Conservation (phyloP, 495 filamentous ascomycete species). For the Trichoderma asperelloides region DNA sequence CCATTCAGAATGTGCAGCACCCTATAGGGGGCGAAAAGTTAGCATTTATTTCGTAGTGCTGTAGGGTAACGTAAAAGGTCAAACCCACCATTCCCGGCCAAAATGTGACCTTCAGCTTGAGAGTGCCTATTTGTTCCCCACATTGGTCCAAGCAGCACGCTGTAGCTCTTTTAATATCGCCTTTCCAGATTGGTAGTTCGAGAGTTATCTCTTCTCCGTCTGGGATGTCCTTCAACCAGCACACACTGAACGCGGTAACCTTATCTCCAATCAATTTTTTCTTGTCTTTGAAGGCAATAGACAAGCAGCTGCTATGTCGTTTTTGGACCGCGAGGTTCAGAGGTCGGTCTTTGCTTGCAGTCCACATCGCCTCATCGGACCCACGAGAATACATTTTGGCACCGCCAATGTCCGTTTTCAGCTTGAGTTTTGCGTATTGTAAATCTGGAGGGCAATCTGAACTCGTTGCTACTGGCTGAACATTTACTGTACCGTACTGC, state of each 20-base stretch:
- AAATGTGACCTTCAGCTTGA: conserved; percentile 12
- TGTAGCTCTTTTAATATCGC: conserved; percentile 24
- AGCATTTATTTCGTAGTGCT: conserved; percentile 46
- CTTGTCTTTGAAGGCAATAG: conserved; percentile 52
- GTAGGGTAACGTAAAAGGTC: conserved; percentile 34
- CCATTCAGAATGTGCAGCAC: conserved; percentile 44
- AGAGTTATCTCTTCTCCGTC: conserved; percentile 53
- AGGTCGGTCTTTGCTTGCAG: conserved; percentile 31
- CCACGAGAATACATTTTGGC: conserved; percentile 43
- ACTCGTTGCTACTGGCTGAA: conserved; percentile 29
- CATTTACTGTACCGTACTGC: conserved; percentile 58
- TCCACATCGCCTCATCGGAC: conserved; percentile 24
- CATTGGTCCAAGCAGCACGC: conserved; percentile 33
- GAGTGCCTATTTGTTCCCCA: conserved; percentile 15
- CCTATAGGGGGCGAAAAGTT: conserved; percentile 39
- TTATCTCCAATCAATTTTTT: conserved; percentile 37
- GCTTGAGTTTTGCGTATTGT: conserved; percentile 39
- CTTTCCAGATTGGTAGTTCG: conserved; percentile 47
- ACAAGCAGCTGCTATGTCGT: conserved; percentile 48
- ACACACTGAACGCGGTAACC: conserved; percentile 49
- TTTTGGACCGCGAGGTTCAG: conserved; percentile 45
- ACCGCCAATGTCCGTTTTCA: conserved; percentile 42
- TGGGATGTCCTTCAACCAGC: conserved; percentile 58
- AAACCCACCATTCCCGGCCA: conserved; percentile 30
- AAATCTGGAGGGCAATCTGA: conserved; percentile 34